Evolutionary conservation across 1,284 basidiomycete species (phyloP), one percentile per base, ranked within the genome.

Genomic region (Vanrija humicola): DNA sequence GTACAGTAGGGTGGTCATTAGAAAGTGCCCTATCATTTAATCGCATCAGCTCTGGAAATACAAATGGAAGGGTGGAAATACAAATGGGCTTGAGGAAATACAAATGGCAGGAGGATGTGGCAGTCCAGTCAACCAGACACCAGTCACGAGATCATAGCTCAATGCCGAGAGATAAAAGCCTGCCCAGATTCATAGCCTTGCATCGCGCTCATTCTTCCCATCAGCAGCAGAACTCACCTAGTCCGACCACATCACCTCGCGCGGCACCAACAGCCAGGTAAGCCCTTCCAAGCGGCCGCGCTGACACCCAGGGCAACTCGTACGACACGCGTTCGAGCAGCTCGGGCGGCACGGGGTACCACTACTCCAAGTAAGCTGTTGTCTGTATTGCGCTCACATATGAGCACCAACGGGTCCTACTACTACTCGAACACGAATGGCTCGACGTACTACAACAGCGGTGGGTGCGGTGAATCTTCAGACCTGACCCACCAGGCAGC

Each of bases 351-450:
- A 73, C 57, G 34, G 79, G 81, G 0, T 84, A 84, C 54, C 84
- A 84, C 58, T 85, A 85, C 61, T 84, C 83, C 9, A 85, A 84
- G 63, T 72, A 62, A 39, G 28, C 28, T 28, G 28, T 7, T 10
- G 16, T 46, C 15, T 38, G 3, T 7, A 28, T 28, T 2, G 3
- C 28, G 28, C 6, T 10, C 43, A 14, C 61, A n/a, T n/a, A n/a
- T n/a, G n/a, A 66, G 64, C 52, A 48, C 21, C 25, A 61, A 84
- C 54, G 82, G 81, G 3, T 80, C 80, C 56, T 85, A 84, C 73
- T 84, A 84, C 62, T 85, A 85, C 71, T 64, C 60, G 55, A 85
- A 85, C 75, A 77, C 83, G 34, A 77, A 85, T 51, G 82, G 82
- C 0, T 84, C 83, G 1, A 84, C 76, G 4, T 85, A 86, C 64